phyloP scores from a whole-genome alignment of 2,329 filamentous ascomycete genomes.

The Verticillium isaacii region DNA sequence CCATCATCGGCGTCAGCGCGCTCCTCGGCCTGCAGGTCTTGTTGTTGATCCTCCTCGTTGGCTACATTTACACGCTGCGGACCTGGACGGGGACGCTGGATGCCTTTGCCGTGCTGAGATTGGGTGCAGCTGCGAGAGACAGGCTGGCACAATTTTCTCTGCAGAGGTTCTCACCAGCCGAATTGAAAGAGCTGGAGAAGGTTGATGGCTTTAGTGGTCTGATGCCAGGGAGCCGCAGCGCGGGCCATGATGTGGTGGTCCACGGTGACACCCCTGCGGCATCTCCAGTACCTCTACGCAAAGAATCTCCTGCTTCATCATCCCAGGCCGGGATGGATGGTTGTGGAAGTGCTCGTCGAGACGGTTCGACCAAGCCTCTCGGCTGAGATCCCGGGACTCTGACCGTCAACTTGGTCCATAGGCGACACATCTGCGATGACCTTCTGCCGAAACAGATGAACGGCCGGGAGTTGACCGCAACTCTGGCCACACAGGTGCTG shows the following conservation, averaged over 20 bases:
- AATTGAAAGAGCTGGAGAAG: not conserved
- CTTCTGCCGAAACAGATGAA: too few relatives aligned
- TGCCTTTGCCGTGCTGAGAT: slow-evolving; percentile 9
- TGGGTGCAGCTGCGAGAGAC: slow-evolving; percentile 3
- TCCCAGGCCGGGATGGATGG: not conserved
- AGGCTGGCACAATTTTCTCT: not conserved
- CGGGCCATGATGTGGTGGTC: not conserved
- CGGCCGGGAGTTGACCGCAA: too few relatives aligned
- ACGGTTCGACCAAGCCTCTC: too few relatives aligned
- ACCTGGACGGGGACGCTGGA: slow-evolving; percentile 11
- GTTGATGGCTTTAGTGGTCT: slow-evolving; percentile 4
- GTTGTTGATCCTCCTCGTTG: slow-evolving; percentile 4
- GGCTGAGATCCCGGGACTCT: too few relatives aligned
- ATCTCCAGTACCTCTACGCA: not conserved
- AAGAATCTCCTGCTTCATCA: not conserved
- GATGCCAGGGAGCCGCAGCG: not conserved
- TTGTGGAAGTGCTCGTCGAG: not conserved
- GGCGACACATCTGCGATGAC: too few relatives aligned
- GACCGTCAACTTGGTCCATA: too few relatives aligned
- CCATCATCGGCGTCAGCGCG: slow-evolving; percentile 4
- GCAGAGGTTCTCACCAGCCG: not conserved
- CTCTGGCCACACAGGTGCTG: not conserved
- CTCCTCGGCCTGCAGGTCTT: slow-evolving; percentile 8
- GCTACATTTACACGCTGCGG: slow-evolving; percentile 10
- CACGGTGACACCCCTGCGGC: not conserved